Evolutionary conservation across 2,329 filamentous ascomycete genomes (phyloP), one percentile per base, ranked within the genome.

Genomic region (Capronia epimyces): DNA sequence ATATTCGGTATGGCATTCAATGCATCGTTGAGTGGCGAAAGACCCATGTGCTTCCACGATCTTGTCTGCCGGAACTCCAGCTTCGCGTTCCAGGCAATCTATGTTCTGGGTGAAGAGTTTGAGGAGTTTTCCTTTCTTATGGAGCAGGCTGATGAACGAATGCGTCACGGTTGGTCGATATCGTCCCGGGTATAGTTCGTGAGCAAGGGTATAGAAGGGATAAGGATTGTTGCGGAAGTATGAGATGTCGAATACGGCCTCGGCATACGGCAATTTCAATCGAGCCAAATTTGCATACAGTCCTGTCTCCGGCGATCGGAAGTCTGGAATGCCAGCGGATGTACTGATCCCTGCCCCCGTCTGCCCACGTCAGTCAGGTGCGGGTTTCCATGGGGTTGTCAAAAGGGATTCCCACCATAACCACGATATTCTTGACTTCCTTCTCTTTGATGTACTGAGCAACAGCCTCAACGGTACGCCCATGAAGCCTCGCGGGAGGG

Each of bases 61-160:
- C 67, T 80, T 83, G 1, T 91, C 82, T 0, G 74, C 77, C 0
- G 89, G 87, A 1, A 98, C 83, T 21, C 93, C 93, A 10, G 91
- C 93, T 60, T 81, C 78, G 18, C 90, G 81, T 70, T 98, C 93
- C 10, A 98, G 77, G 63, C 89, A 95, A 71, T 98, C 93, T 60
- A 98, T 97, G 65, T 98, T 98, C 66, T 98, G 93, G 0, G 93
- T 96, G 68, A 97, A 98, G 46, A 93, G 80, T 74, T 89, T 93
- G 59, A 85, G 73, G 20, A 98, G 73, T 34, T 91, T 73, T 3
- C 81, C 82, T 70, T 94, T 95, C 53, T 83, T 75, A 50, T 90
- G 79, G 13, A 97, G 81, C 20, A 98, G 75, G 12, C 82, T 78
- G 62, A 98, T 83, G 69, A 98, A 98, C 29, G 81, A 84, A 70